Conservation (phyloP, 2,329 filamentous ascomycete species). For the Sphaceloma murrayae region DNA sequence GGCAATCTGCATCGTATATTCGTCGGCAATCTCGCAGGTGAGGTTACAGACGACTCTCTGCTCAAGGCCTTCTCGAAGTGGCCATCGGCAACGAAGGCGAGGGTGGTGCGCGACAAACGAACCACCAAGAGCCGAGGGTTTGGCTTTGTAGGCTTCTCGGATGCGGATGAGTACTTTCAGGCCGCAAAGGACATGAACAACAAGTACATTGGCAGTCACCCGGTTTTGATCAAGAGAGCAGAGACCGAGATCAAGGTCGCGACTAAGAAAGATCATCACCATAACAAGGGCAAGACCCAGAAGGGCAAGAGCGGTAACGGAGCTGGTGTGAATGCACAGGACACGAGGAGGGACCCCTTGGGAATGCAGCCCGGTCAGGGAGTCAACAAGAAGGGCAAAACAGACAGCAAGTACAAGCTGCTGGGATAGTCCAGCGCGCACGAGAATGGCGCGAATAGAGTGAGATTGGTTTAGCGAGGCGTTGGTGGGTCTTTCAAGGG, state of each 20-base stretch:
- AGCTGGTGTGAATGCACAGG: slow-evolving; percentile 27
- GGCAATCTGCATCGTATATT: slow-evolving; percentile 91
- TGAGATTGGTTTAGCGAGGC: too few relatives aligned
- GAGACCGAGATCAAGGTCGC: slow-evolving; percentile 83
- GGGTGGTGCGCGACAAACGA: slow-evolving; percentile 88
- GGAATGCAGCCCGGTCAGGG: slow-evolving; percentile 32
- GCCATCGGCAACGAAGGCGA: slow-evolving; percentile 79
- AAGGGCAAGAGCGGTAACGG: slow-evolving; percentile 5
- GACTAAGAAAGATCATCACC: slow-evolving; percentile 40
- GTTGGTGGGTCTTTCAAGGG: neutral
- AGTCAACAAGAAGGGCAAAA: slow-evolving; percentile 34
- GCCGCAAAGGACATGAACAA: slow-evolving; percentile 97
- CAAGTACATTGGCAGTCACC: slow-evolving; percentile 98
- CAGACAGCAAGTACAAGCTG: slow-evolving; percentile 30
- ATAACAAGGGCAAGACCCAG: slow-evolving; percentile 39
- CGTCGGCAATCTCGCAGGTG: slow-evolving; percentile 90
- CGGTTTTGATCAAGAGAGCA: slow-evolving; percentile 65
- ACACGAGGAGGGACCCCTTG: slow-evolving; percentile 33
- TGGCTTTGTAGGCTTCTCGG: slow-evolving; percentile 91
- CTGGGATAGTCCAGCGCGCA: slow-evolving; percentile 25
- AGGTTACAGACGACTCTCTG: slow-evolving; percentile 92
- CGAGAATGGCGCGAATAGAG: too few relatives aligned
- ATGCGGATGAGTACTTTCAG: slow-evolving; percentile 92
- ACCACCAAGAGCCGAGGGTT: slow-evolving; percentile 95
- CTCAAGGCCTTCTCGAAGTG: slow-evolving; percentile 89